Percentiles rank a stretch among this genome's conserved stretches.
These are phyloP conservation scores for Metroxylon sagu DNA, from an alignment of 176 grass and related monocot genomes.

Conservation along the genomic window DNA sequence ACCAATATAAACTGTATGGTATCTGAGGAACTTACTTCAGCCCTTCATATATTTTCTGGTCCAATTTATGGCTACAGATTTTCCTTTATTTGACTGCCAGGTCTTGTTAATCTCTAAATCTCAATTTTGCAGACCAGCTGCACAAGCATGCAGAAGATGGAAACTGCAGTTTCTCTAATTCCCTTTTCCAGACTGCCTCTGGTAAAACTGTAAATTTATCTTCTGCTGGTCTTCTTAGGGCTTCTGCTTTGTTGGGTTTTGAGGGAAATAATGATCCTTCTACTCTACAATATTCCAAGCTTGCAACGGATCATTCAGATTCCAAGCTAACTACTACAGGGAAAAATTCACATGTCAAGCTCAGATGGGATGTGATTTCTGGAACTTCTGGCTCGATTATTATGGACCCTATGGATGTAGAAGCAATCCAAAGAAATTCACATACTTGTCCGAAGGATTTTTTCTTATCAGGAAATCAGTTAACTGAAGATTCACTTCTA, in stretches of 20 bases:
- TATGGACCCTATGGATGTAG: not conserved
- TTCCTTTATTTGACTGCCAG: not conserved
- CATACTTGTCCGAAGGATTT: not conserved
- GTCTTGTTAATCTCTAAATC: constrained; percentile 16
- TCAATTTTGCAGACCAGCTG: constrained; percentile 24
- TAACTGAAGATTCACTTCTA: constrained; percentile 24
- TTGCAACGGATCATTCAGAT: constrained; percentile 36
- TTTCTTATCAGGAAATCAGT: constrained; percentile 29
- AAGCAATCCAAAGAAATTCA: constrained; percentile 15
- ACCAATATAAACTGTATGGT: too few relatives aligned
- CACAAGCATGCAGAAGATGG: constrained; percentile 18
- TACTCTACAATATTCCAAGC: constrained; percentile 39
- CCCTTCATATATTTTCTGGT: not conserved
- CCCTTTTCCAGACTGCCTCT: constrained; percentile 49
- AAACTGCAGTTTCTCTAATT: constrained; percentile 25
- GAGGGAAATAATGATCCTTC: constrained; percentile 49
- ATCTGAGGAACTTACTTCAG: too few relatives aligned
- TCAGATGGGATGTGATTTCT: not conserved
- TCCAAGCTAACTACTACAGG: constrained; percentile 28
- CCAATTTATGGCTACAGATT: not conserved
- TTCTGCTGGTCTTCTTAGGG: constrained; percentile 57
- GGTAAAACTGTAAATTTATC: constrained; percentile 54
- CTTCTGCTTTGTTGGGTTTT: constrained; percentile 73
- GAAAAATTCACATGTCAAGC: constrained; percentile 22
- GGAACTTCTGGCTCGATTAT: not conserved